Conservation (phyloP, 805 yeast genomes). For the Pichia gijzeniarum region DNA sequence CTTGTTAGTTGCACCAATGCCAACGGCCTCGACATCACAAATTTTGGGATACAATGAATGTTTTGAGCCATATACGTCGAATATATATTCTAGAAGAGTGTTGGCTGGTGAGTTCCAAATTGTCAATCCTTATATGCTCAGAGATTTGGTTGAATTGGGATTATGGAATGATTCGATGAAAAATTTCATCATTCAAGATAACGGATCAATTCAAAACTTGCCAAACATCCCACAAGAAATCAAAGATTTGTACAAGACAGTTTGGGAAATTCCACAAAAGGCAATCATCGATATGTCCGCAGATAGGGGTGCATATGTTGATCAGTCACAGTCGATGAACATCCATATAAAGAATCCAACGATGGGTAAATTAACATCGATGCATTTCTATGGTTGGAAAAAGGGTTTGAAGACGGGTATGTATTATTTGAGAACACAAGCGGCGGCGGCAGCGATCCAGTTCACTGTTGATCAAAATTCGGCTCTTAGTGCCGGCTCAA, state of each 20-base stretch:
- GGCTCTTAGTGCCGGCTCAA: constrained; percentile 26
- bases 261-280: constrained; percentile 58
- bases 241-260: constrained; percentile 51
- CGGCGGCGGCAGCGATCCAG: constrained; percentile 96
- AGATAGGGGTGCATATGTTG: constrained; percentile 73
- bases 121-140: constrained; percentile 52
- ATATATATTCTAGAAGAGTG: constrained; percentile 57
- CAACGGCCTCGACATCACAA: constrained; percentile 62
- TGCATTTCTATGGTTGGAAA: constrained; percentile 99
- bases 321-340: constrained; percentile 92
- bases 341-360: constrained; percentile 90
- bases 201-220: constrained; percentile 52
- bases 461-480: constrained; percentile 65
- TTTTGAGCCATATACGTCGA: constrained; percentile 58
- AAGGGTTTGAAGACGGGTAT: constrained; percentile 98
- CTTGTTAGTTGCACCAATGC: constrained; percentile 58
- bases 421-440: constrained; percentile 97
- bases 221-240: constrained; percentile 49
- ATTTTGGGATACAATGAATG: constrained; percentile 57
- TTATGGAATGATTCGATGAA: constrained; percentile 54
- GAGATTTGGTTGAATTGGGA: constrained; percentile 53
- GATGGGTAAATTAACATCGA: constrained; percentile 93
- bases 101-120: constrained; percentile 60
- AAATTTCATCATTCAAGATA: constrained; percentile 47
- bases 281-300: constrained; percentile 60